phyloP scores from a whole-genome alignment of 306 rosid species.

The Elaeagnus macrophylla region DNA sequence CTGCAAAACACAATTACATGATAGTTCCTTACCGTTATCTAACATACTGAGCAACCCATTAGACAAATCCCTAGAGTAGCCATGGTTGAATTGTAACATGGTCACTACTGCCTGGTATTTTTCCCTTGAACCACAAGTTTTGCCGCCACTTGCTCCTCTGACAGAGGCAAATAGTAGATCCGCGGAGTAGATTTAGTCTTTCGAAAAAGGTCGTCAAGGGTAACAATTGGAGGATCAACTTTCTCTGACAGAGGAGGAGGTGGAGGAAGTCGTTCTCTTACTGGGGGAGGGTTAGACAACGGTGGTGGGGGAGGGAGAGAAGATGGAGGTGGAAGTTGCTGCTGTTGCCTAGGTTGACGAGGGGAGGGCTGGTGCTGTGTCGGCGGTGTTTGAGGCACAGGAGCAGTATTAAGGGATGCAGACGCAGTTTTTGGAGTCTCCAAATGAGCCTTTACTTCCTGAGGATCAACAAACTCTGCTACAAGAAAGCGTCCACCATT shows the following conservation, averaged over 20 bases:
- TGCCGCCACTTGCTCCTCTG: conserved; percentile 73
- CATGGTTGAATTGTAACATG: conserved; percentile 16
- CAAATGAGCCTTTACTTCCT: conserved; percentile 62
- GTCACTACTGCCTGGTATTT: conserved; percentile 29
- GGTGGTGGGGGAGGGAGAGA: conserved; percentile 49
- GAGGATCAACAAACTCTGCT: conserved; percentile 84
- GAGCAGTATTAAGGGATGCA: conserved; percentile 37
- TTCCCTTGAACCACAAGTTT: conserved; percentile 56
- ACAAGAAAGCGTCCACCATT: conserved; percentile 80
- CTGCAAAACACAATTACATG: conserved; percentile 27
- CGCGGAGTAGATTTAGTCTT: conserved; percentile 89
- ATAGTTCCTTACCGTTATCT: conserved; percentile 30
- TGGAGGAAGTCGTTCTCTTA: conserved; percentile 60
- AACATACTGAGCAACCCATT: conserved; percentile 21
- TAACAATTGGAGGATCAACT: conserved; percentile 69
- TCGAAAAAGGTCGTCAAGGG: conserved; percentile 84
- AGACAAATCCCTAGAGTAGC: conserved; percentile 15
- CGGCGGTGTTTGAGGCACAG: conserved; percentile 35
- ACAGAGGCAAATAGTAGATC: conserved; percentile 81
- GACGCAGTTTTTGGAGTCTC: conserved; percentile 55
- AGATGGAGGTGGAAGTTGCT: conserved; percentile 27
- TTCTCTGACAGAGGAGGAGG: conserved; percentile 65
- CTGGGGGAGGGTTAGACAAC: conserved; percentile 43
- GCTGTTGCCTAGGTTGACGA: conserved; percentile 26
- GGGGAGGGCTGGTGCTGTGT: conserved; percentile 35